phyloP scores from a whole-genome alignment of 345 rosid species.

The Corymbia maculata region DNA sequence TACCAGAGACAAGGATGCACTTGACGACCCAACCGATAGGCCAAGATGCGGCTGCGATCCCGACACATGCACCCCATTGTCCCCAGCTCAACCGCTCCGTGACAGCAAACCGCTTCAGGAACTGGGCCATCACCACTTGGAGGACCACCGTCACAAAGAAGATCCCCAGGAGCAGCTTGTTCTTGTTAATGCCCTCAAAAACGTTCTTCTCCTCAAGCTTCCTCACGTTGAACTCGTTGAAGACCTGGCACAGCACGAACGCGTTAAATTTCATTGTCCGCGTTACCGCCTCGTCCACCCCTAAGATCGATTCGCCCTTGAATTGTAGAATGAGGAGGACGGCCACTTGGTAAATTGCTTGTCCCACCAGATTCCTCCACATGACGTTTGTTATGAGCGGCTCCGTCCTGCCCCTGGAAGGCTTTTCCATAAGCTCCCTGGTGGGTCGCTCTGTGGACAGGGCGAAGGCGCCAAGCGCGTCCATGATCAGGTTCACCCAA shows the following conservation, averaged over 20 bases:
- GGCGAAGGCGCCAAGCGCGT: conserved; percentile 68
- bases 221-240: no score
- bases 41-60: conserved; percentile 48
- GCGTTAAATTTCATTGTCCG: conserved; percentile 62
- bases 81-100: conserved; percentile 31
- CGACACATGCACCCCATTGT: conserved; percentile 62
- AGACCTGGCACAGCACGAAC: conserved; percentile 2
- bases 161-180: neutral
- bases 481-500: conserved; percentile 45
- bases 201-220: no score
- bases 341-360: conserved; percentile 50
- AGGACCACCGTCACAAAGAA: neutral
- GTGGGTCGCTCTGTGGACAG: conserved; percentile 64
- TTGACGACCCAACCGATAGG: conserved; percentile 60
- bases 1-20: conserved; percentile 47
- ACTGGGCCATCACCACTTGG: conserved; percentile 7
- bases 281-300: conserved; percentile 33
- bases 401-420: no score
- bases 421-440: conserved; percentile 30
- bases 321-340: conserved; percentile 56
- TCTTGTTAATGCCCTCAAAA: no score
- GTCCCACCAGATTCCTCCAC: conserved; percentile 20
- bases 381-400: conserved; percentile 54
- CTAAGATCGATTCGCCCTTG: conserved; percentile 45
- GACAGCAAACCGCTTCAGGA: conserved; percentile 51